Evolutionary conservation across 768 basidiomycete species (phyloP).

Genomic region (Lanmaoa rubissima): DNA sequence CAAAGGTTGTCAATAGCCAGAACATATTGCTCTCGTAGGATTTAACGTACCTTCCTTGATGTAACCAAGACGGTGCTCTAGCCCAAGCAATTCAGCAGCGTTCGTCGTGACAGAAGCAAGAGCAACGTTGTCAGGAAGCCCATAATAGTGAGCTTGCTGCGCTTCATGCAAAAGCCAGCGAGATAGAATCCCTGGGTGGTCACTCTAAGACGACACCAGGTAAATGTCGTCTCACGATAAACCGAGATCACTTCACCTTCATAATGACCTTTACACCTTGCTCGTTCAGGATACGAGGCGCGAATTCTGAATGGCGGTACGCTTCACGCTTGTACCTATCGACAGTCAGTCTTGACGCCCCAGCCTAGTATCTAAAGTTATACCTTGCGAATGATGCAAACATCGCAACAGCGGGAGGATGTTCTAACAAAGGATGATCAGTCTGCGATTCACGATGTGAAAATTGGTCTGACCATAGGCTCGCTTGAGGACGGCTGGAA

Average conservation of each 20-base stretch:
- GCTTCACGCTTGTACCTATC: constrained; percentile 55
- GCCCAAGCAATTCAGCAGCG: constrained; percentile 70
- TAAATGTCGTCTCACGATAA: background rate
- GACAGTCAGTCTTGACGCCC: background rate
- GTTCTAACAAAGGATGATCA: constrained; percentile 30
- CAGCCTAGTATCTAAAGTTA: background rate
- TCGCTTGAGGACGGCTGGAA: constrained; percentile 71
- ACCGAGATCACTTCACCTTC: constrained; percentile 37
- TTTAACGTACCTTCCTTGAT: constrained; percentile 51
- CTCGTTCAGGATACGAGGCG: constrained; percentile 51
- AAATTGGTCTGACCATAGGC: constrained; percentile 48
- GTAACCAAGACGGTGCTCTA: constrained; percentile 80
- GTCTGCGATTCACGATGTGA: background rate
- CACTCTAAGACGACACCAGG: constrained; percentile 44
- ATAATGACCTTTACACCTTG: constrained; percentile 48
- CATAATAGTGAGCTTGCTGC: constrained; percentile 80
- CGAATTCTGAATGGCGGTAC: constrained; percentile 57
- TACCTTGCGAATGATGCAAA: constrained; percentile 59
- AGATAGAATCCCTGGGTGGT: constrained; percentile 64
- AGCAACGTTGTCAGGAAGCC: constrained; percentile 66
- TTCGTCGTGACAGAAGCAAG: constrained; percentile 72
- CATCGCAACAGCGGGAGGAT: constrained; percentile 65
- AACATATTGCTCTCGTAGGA: background rate
- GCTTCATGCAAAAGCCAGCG: constrained; percentile 82
- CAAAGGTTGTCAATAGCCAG: constrained; percentile 1